A percentile compares a stretch with the other conserved stretches of the same genome.
These are phyloP conservation scores for Phycomyces nitens DNA, from an alignment of 192 early-diverging fungal species.

Conservation along the genomic window DNA sequence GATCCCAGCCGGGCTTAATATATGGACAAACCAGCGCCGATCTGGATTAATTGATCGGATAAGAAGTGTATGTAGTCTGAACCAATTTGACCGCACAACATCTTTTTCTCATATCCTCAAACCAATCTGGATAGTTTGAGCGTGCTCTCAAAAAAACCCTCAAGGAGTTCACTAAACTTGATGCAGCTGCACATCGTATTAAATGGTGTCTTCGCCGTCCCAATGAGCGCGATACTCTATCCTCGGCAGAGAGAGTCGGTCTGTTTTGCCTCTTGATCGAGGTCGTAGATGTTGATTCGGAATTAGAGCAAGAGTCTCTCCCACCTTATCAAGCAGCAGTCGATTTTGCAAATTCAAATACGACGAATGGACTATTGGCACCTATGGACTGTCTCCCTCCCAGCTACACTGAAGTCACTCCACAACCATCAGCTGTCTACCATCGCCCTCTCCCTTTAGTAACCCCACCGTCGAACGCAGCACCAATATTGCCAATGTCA, in stretches of 20 bases:
- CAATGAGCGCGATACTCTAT: neutral
- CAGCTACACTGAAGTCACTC: neutral
- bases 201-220: conserved; percentile 8
- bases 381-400: conserved; percentile 1
- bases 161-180: conserved; percentile 9
- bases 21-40: conserved; percentile 12
- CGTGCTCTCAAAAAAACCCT: neutral
- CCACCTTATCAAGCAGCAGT: conserved; percentile 10
- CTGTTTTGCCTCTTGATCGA: conserved; percentile 11
- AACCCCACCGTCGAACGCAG: too few relatives aligned
- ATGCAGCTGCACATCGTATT: conserved; percentile 5
- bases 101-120: neutral
- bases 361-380: neutral
- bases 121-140: conserved; percentile 8
- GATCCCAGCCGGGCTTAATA: conserved; percentile 14
- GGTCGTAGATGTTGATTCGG: conserved; percentile 4
- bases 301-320: conserved; percentile 2
- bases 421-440: too few relatives aligned
- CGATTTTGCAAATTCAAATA: neutral
- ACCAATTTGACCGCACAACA: too few relatives aligned
- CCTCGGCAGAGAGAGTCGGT: neutral
- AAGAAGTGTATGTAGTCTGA: conserved; percentile 8
- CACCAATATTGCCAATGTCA: too few relatives aligned
- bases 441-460: too few relatives aligned
- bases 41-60: conserved; percentile 5